Evolutionary conservation across 257 asterid species (phyloP), one percentile per base, ranked within the genome.

Genomic region (Fraxinus excelsior): DNA sequence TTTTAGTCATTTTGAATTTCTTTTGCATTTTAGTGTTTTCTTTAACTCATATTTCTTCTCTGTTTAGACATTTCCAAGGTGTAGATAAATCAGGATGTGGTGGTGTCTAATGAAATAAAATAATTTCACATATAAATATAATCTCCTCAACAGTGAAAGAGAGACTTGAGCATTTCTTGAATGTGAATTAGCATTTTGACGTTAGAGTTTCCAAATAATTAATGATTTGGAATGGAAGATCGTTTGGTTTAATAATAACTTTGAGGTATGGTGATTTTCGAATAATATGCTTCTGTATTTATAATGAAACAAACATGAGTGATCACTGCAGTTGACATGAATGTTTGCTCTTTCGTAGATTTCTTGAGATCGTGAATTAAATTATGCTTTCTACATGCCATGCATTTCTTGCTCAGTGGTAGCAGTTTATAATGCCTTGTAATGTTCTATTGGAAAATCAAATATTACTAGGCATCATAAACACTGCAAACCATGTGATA

Each of bases 231-330:
- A 64, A 23, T 25, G 9, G 4, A 40, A 46, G 51, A 51, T n/a
- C 37, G 1, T 40, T 72, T 35, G 60, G 38, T 37, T 71, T 40
- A 62, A 23, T 29, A 26, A 38, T 44, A 67, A 56, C 9, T 69
- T 68, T 38, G 66, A 74, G 6, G 72, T 65, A 12, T 16, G 21
- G 1, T 26, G 46, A 25, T 72, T 19, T 29, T 40, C 16, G 23
- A 40, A 73, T 73, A 70, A n/a, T 53, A 32, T 67, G 32, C 10
- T 18, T 16, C 67, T 29, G 44, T 76, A 23, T 64, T 80, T 64
- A 38, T 29, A 29, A 46, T 70, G 40, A 74, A 25, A 51, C 70
- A 35, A 18, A 67, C 19, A 64, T 25, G 31, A 26, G 18, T 12
- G 18, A 62, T 51, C 69, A 58, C 28, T 71, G 75, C 77, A 40